Percentiles rank a stretch among this genome's conserved stretches.
Evolutionary conservation across 441 rosid genomes (phyloP).

Genomic region (Gossypium gossypioides): DNA sequence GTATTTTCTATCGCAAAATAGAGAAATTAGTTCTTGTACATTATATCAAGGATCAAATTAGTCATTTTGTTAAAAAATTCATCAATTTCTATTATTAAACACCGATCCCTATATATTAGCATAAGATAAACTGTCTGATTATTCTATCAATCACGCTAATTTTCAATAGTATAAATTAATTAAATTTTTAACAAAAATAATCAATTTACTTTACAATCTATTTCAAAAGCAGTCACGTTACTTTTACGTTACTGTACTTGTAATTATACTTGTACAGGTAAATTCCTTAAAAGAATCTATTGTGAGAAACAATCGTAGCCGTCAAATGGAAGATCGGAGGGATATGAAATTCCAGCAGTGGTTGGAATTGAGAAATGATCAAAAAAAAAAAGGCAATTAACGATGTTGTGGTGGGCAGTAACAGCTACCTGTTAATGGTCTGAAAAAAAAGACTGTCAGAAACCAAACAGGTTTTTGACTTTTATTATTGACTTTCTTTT

Average conservation of each 20-base stretch:
- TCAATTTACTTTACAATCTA: accelerated
- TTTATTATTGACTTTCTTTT: neutral
- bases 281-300: neutral
- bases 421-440: neutral
- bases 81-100: too few species aligned
- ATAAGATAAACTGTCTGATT: too few species aligned
- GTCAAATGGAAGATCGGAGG: neutral
- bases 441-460: neutral
- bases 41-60: too few species aligned
- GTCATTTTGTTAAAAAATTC: too few species aligned
- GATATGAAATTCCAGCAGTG: neutral
- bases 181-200: too few species aligned
- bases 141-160: accelerated
- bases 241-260: too few species aligned
- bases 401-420: neutral
- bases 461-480: constrained; percentile 6
- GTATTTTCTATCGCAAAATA: accelerated
- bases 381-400: neutral
- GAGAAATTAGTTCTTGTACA: too few species aligned
- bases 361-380: neutral
- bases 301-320: neutral
- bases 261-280: too few species aligned
- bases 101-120: too few species aligned
- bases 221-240: too few species aligned
- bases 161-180: too few species aligned